Evolutionary conservation across 805 yeast genomes (phyloP), one percentile per base, ranked within the genome.

Genomic region (Ogataea angusta): DNA sequence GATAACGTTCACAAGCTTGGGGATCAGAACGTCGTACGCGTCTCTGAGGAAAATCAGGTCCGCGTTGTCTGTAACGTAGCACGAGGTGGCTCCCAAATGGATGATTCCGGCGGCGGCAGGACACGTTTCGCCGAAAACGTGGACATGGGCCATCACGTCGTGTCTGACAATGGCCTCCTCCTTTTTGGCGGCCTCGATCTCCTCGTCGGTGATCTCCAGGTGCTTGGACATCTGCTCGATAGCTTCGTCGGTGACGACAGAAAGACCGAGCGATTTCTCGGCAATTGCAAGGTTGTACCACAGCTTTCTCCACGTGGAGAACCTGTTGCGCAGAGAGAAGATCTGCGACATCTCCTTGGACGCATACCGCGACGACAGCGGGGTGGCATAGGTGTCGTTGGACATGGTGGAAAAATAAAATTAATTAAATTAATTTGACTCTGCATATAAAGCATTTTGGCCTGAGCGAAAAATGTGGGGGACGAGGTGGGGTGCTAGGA

Each of bases 111-210:
- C 91, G 25, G 99, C 99, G 6, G 83, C 84, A 14, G 99, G 99
- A 57, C 95, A 86, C 12, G 86, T 80, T 56, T 82, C 75, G 52
- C 99, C 99, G 63, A 85, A 93, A 43, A 84, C 86, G 62, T 93
- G 99, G 42, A 93, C 99, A 57, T 93, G 99, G 42, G 98, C 96
- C 99, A 93, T 93, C 55, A 93, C 99, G 63, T 93, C 99, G 67
- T 93, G 99, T 72, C 99, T 85, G 43, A 93, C 98, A 64, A 85
- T 89, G 38, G 98, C 96, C 68, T 93, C 99, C 69, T 93, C 97
- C 53, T 77, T 79, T 43, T 90, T 71, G 31, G 99, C 98, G 43
- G 73, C 85, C 43, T 74, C 88, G 49, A 93, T 88, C 60, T 95
- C 98, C 54, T 86, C 95, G 63, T 91, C 97, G 7, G 96, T 82